phyloP scores from a whole-genome alignment of 169 alveolate species.

The Theileria annulata region DNA sequence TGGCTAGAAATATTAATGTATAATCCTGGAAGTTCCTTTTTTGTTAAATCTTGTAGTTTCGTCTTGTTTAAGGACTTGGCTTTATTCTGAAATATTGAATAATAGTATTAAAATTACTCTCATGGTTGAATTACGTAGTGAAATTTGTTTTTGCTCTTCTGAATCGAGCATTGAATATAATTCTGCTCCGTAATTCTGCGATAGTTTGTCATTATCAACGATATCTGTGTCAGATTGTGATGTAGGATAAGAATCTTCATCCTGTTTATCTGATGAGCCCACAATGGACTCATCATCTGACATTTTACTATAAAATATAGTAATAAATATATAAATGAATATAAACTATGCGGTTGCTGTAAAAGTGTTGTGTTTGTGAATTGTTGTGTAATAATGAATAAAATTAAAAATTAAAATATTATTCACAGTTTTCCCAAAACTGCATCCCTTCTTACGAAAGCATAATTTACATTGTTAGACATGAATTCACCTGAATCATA shows the following conservation, averaged over 20 bases:
- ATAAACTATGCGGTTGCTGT: not conserved
- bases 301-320: not conserved
- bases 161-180: constrained; percentile 54
- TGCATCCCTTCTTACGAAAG: constrained; percentile 56
- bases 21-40: constrained; percentile 24
- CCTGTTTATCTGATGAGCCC: not conserved
- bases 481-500: constrained; percentile 59
- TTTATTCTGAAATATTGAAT: constrained; percentile 24
- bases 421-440: constrained; percentile 51
- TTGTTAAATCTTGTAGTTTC: constrained; percentile 14
- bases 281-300: not conserved
- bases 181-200: constrained; percentile 58
- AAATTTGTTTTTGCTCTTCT: constrained; percentile 46
- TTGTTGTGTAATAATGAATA: not conserved
- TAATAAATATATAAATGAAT: not conserved
- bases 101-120: constrained; percentile 21
- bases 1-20: constrained; percentile 26
- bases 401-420: not conserved
- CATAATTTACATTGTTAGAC: constrained; percentile 26
- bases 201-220: constrained; percentile 33
- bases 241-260: not conserved
- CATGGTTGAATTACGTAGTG: constrained; percentile 53
- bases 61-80: constrained; percentile 38
- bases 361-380: not conserved
- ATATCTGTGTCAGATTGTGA: not conserved